Percentiles rank a stretch among this genome's conserved stretches.
Evolutionary conservation across 225 moss, liverwort and hornwort genomes (phyloP).

Genomic region (Pseudoscleropodium purum): DNA sequence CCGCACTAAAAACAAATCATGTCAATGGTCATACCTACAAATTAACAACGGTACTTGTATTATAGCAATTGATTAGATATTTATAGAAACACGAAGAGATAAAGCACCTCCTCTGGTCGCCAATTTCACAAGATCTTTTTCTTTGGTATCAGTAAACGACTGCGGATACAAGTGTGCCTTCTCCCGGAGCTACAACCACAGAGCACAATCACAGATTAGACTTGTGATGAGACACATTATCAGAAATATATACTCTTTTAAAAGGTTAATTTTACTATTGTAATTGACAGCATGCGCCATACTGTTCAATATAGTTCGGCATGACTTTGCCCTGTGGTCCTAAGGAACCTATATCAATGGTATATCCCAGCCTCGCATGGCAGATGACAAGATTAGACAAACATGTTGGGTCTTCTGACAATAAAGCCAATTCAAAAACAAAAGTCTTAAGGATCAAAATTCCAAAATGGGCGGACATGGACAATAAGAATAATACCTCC

Average conservation of each 20-base stretch:
- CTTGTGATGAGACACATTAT: neutral
- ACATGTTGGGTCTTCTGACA: neutral
- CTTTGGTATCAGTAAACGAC: constrained; percentile 61
- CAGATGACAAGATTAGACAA: neutral
- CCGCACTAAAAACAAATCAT: neutral
- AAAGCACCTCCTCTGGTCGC: constrained; percentile 84
- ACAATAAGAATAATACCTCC: constrained; percentile 31
- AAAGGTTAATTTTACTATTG: neutral
- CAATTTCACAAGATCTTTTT: constrained; percentile 76
- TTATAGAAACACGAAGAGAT: neutral
- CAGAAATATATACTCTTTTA: neutral
- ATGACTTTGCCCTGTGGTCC: neutral
- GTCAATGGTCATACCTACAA: neutral
- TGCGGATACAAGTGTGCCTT: constrained; percentile 66
- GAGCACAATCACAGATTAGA: neutral
- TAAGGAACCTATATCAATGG: neutral
- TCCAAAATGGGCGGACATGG: neutral
- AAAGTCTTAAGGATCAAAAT: neutral
- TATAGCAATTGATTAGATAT: neutral
- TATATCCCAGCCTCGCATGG: neutral
- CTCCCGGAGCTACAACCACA: constrained; percentile 41
- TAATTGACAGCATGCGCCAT: neutral
- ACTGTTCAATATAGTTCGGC: neutral
- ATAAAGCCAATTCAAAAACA: neutral
- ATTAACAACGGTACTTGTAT: neutral